A percentile compares a stretch with the other conserved stretches of the same genome.
phyloP scores from a whole-genome alignment of 805 yeast species.

The Nakazawaea populi region DNA sequence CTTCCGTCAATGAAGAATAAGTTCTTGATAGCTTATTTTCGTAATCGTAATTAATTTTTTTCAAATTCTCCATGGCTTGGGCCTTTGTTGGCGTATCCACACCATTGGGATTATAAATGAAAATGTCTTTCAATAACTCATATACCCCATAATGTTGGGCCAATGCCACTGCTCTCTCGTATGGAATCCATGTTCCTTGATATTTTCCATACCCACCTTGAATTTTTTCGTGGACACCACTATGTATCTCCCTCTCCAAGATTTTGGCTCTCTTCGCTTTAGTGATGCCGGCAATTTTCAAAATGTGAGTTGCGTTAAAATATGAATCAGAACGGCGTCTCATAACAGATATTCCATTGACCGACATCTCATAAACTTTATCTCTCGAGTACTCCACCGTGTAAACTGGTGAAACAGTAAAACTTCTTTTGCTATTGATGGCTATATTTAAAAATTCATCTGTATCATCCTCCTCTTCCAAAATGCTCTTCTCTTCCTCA shows the following conservation, averaged over 20 bases:
- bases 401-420: slow-evolving; percentile 36
- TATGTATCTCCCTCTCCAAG: slow-evolving; percentile 88
- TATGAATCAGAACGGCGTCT: slow-evolving; percentile 71
- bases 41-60: slow-evolving; percentile 2
- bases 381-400: slow-evolving; percentile 78
- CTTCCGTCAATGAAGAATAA: slow-evolving; percentile 26
- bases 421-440: background rate
- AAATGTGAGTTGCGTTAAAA: slow-evolving; percentile 93
- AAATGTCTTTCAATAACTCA: slow-evolving; percentile 44
- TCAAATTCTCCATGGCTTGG: slow-evolving; percentile 9
- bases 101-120: slow-evolving; percentile 34
- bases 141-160: slow-evolving; percentile 56
- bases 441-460: slow-evolving; percentile 7
- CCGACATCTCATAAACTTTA: slow-evolving; percentile 74
- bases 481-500: background rate
- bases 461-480: slow-evolving; percentile 4
- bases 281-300: slow-evolving; percentile 90
- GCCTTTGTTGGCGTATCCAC: slow-evolving; percentile 39
- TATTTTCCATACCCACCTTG: slow-evolving; percentile 97
- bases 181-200: slow-evolving; percentile 96
- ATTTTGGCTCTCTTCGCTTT: slow-evolving; percentile 92
- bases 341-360: slow-evolving; percentile 70
- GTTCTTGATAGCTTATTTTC: slow-evolving; percentile 7
- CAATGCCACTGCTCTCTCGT: slow-evolving; percentile 62
- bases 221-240: slow-evolving; percentile 83